A percentile compares a stretch with the other conserved stretches of the same genome.
Evolutionary conservation across 2,329 filamentous ascomycete species (phyloP).

Genomic region (Scytalidium lignicola): DNA sequence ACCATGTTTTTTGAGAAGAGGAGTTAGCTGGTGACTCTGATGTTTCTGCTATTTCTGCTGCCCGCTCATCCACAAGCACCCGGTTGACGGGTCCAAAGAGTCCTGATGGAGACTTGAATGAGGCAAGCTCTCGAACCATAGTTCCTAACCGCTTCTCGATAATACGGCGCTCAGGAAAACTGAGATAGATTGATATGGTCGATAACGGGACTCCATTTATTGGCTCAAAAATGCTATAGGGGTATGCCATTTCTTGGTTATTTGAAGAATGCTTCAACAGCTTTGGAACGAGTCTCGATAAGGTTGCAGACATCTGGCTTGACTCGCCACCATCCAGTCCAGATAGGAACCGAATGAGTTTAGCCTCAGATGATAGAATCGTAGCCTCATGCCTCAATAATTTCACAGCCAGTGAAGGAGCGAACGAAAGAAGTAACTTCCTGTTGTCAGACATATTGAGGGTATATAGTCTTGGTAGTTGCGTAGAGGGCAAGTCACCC

Average conservation of each 20-base stretch:
- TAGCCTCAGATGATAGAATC: constrained; percentile 25
- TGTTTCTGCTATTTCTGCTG: constrained; percentile 1
- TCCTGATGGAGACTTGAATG: constrained; percentile 20
- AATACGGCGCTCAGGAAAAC: constrained; percentile 14
- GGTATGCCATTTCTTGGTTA: constrained; percentile 24
- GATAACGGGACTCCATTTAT: constrained; percentile 20
- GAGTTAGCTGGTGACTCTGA: constrained; percentile 19
- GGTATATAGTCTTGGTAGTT: constrained; percentile 25
- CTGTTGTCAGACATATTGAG: constrained; percentile 25
- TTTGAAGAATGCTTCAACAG: constrained; percentile 27
- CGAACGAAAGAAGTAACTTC: constrained; percentile 23
- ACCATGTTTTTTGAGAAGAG: constrained; percentile 39
- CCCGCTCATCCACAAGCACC: constrained; percentile 18
- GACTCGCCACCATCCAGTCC: constrained; percentile 4
- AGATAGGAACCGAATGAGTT: constrained; percentile 21
- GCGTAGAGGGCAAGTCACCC: constrained; percentile 25
- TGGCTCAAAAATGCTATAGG: constrained; percentile 25
- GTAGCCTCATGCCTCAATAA: constrained; percentile 25
- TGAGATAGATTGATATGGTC: constrained; percentile 20
- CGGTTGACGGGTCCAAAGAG: constrained; percentile 23
- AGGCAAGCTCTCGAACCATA: constrained; percentile 21
- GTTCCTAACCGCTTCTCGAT: constrained; percentile 24
- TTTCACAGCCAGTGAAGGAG: constrained; percentile 22
- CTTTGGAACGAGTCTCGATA: constrained; percentile 20
- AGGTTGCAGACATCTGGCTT: constrained; percentile 1